Percentiles rank a stretch among this genome's conserved stretches.
Conservation (phyloP, 164 flowering plant genomes). For the Chloranthus sessilifolius region DNA sequence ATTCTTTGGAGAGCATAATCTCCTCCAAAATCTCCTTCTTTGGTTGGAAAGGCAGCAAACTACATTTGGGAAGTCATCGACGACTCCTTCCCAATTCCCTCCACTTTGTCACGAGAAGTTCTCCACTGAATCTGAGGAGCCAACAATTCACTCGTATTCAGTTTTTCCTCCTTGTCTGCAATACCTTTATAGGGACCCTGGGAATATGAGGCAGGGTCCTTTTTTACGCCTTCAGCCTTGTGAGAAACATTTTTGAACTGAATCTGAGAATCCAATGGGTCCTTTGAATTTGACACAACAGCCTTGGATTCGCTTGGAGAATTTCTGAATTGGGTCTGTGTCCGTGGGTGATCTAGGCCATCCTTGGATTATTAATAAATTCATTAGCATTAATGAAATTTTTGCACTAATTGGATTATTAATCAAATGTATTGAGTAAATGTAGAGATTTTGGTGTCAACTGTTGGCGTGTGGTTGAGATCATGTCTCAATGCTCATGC, state of each 20-base stretch:
- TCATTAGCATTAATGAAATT: too few relatives aligned
- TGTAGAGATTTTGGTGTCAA: too few relatives aligned
- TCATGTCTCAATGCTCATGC: too few relatives aligned
- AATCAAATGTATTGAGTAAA: too few relatives aligned
- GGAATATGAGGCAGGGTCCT: constrained; percentile 23
- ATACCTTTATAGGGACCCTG: too few relatives aligned
- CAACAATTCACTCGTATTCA: constrained; percentile 12
- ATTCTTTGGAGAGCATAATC: constrained; percentile 23
- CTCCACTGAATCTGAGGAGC: constrained; percentile 12
- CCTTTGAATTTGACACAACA: constrained; percentile 10
- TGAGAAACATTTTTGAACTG: too few relatives aligned
- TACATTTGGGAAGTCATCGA: constrained; percentile 1
- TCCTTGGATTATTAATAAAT: too few relatives aligned
- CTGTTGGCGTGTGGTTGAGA: too few relatives aligned
- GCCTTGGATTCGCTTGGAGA: constrained; percentile 12
- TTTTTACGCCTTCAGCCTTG: constrained; percentile 25
- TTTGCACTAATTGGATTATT: too few relatives aligned
- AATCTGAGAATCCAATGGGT: constrained; percentile 14
- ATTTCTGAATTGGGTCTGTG: constrained; percentile 5
- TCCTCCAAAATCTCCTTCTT: constrained; percentile 30
- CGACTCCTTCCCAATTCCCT: constrained; percentile 10
- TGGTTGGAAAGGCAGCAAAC: constrained; percentile 10
- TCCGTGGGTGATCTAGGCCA: constrained; percentile 8
- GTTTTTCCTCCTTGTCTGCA: constrained; percentile 29
- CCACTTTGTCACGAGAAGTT: constrained; percentile 17